A percentile compares a stretch with the other conserved stretches of the same genome.
These are phyloP conservation scores for Leptomonas pyrrhocoris DNA, from an alignment of 208 protist genomes.

Conservation along the genomic window DNA sequence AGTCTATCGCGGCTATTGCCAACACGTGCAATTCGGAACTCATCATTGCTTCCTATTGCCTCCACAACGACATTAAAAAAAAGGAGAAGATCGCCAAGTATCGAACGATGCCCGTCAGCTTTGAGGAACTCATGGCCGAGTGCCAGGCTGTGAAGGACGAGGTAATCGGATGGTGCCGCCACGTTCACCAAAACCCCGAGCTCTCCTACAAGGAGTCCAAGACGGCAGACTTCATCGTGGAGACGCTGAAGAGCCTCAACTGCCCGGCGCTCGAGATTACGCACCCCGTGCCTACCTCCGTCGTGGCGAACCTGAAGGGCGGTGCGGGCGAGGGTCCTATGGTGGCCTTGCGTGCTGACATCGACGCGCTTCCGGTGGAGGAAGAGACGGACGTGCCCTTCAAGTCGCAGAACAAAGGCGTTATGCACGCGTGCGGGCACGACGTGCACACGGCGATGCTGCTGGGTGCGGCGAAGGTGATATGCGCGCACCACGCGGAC, in stretches of 20 bases:
- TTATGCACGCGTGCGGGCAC: slow-evolving; percentile 63
- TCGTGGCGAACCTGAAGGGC: slow-evolving; percentile 61
- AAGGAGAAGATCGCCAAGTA: too few relatives aligned
- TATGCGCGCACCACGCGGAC: slow-evolving; percentile 47
- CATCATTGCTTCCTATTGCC: too few relatives aligned
- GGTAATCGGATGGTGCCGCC: slow-evolving; percentile 62
- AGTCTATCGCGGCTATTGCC: too few relatives aligned
- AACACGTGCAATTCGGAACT: too few relatives aligned
- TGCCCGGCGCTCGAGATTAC: slow-evolving; percentile 43
- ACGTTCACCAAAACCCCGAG: slow-evolving; percentile 66
- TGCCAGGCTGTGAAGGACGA: slow-evolving; percentile 32
- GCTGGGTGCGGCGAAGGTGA: slow-evolving; percentile 66
- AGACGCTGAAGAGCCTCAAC: slow-evolving; percentile 37
- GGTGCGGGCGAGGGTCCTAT: too few relatives aligned
- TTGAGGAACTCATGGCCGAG: slow-evolving; percentile 36
- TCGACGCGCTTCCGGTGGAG: slow-evolving; percentile 71
- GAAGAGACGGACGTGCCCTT: slow-evolving; percentile 71
- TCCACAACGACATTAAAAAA: too few relatives aligned
- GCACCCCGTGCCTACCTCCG: slow-evolving; percentile 45
- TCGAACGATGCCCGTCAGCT: slow-evolving; percentile 17
- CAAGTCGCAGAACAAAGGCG: slow-evolving; percentile 54
- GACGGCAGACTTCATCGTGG: slow-evolving; percentile 57
- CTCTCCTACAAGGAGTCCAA: slow-evolving; percentile 51
- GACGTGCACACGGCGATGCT: slow-evolving; percentile 76
- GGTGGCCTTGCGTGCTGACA: slow-evolving; percentile 66